Conservation (phyloP, 176 grass and related monocot genomes). For the Panicum miliaceum region DNA sequence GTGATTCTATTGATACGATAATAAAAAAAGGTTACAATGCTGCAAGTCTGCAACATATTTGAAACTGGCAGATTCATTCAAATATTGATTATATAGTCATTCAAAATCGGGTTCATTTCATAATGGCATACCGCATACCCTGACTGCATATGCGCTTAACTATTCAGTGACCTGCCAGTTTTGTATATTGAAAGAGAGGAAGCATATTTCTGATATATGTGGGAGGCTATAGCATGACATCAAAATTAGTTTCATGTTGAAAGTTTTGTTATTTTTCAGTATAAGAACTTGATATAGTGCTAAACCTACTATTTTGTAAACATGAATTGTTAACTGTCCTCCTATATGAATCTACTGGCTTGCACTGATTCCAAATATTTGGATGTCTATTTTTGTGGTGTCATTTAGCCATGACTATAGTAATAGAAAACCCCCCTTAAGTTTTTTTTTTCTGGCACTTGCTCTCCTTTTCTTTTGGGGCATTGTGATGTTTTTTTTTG, state of each 20-base stretch:
- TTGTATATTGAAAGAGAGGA: neutral
- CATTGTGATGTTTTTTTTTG: neutral
- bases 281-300: neutral
- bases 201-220: neutral
- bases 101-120: neutral
- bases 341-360: neutral
- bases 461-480: neutral
- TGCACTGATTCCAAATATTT: neutral
- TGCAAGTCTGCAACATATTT: constrained; percentile 5
- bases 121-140: neutral
- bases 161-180: neutral
- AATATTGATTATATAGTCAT: neutral
- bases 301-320: neutral
- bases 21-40: neutral
- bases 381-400: neutral
- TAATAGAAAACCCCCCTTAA: neutral
- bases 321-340: neutral
- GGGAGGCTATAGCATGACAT: neutral
- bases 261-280: neutral
- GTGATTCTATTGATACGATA: neutral
- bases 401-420: constrained; percentile 9
- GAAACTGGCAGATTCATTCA: neutral
- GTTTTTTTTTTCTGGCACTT: neutral
- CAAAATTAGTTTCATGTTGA: neutral
- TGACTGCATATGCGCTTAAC: neutral